Base-by-base conservation (phyloP, 352 stramenopile species). In the Thalassiosira exigua region DNA sequence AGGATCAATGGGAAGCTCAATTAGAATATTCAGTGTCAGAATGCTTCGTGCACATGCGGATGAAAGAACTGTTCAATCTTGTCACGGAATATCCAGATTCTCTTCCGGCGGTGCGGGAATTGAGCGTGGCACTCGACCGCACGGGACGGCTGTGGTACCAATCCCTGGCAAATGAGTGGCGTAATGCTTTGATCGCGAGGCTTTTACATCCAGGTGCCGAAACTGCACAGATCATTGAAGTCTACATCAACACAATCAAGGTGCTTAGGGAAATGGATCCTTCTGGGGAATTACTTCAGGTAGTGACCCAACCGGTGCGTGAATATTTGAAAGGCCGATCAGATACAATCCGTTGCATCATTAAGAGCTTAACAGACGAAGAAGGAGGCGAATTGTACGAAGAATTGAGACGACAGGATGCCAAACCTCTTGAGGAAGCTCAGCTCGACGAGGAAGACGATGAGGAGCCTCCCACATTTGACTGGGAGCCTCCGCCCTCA, bases 281-380 rank as follows among this genome's bases (percentile, higher is more conserved):
- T 1, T 95, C 94, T 26, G 95, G 96, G 66, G 90, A 97, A 12
- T 82, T 99, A 4, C 83, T 99, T 1, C 91, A 98, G 69, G 75
- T 86, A 17, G 92, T 97, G 1, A 90, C 93, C 1, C 84, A 90
- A 50, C 92, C 94, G 0, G 88, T 97, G 4, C 86, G 90, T 24
- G 68, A 95, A 69, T 99, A 99, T 82, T 86, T 99, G 21, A 89
- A 93, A 29, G 88, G 94, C 42, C 88, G 97, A 17, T 93, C 96
- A 66, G 97, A 99, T 86, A 99, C 97, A 0, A 95, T 99, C 62
- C 93, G 96, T 22, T 99, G 96, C 82, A 99, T 99, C 59, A 96
- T 99, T 24, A 91, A 86, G 21, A 91, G 79, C 72, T 81, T 94
- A 27, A 94, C 87, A 9, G 85, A 95, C 66, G 84, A 93, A 39